These are phyloP conservation scores for Bimuria novae-zelandiae DNA, from an alignment of 2,329 filamentous ascomycete species.

Conservation along the genomic window DNA sequence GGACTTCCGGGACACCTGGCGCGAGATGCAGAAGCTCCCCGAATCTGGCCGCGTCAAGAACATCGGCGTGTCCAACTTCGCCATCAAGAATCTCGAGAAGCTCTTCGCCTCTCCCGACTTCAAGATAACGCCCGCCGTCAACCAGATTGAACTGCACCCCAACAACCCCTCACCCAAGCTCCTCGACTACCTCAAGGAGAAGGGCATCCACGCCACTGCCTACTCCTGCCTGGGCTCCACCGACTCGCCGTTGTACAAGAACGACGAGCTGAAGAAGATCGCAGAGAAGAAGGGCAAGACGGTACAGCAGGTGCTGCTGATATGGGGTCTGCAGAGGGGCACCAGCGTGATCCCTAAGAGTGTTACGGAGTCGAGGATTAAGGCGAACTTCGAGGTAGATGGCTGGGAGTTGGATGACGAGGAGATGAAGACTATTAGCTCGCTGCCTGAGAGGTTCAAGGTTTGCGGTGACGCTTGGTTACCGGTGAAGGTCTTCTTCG, in stretches of 20 bases:
- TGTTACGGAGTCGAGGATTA: slow-evolving; percentile 73
- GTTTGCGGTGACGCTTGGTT: slow-evolving; percentile 73
- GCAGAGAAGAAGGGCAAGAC: slow-evolving; percentile 69
- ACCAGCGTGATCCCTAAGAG: slow-evolving; percentile 87
- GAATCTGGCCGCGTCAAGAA: slow-evolving; percentile 73
- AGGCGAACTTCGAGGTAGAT: slow-evolving; percentile 74
- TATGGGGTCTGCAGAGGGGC: slow-evolving; percentile 81
- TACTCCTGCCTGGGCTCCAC: slow-evolving; percentile 76
- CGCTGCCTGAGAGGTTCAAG: slow-evolving; percentile 74
- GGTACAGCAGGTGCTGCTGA: slow-evolving; percentile 74
- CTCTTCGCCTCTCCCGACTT: slow-evolving; percentile 66
- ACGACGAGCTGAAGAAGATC: slow-evolving; percentile 65
- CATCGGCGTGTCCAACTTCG: slow-evolving; percentile 88
- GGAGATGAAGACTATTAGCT: slow-evolving; percentile 71
- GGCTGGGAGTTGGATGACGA: slow-evolving; percentile 74
- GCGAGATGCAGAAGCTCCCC: slow-evolving; percentile 71
- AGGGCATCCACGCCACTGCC: slow-evolving; percentile 75
- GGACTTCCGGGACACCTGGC: slow-evolving; percentile 81
- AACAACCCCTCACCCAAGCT: slow-evolving; percentile 82
- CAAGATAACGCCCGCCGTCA: slow-evolving; percentile 70
- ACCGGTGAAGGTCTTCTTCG: slow-evolving; percentile 80
- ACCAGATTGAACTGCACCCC: slow-evolving; percentile 82
- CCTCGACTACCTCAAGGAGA: slow-evolving; percentile 70
- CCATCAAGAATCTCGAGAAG: slow-evolving; percentile 77
- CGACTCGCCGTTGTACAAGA: slow-evolving; percentile 71